A percentile compares a stretch with the other conserved stretches of the same genome.
phyloP scores from a whole-genome alignment of 805 yeast species.

The Pichia exigua region DNA sequence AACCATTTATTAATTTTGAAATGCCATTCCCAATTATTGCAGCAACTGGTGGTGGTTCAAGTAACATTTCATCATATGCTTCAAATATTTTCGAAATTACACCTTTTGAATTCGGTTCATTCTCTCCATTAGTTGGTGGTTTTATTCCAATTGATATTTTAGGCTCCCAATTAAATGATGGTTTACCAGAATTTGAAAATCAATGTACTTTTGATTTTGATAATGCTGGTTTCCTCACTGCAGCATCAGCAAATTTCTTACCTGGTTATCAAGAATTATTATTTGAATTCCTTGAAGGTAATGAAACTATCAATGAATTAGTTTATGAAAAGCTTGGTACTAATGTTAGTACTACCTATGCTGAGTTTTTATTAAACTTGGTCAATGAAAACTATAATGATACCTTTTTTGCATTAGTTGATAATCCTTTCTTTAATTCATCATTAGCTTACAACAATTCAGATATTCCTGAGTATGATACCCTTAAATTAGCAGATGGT shows the following conservation, averaged over 20 bases:
- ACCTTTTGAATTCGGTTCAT: conserved; percentile 75
- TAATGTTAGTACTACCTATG: conserved; percentile 11
- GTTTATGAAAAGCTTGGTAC: conserved; percentile 14
- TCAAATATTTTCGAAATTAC: conserved; percentile 52
- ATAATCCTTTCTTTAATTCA: conserved; percentile 32
- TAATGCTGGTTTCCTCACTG: conserved; percentile 69
- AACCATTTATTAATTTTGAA: conserved; percentile 46
- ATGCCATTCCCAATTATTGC: conserved; percentile 67
- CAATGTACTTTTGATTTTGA: conserved; percentile 61
- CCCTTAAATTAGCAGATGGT: conserved; percentile 23
- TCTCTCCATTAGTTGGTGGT: conserved; percentile 63
- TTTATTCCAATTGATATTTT: conserved; percentile 59
- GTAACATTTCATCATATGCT: conserved; percentile 39
- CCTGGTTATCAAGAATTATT: conserved; percentile 12
- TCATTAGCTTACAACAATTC: conserved; percentile 26
- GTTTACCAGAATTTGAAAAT: conserved; percentile 36
- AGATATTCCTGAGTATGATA: conserved; percentile 13
- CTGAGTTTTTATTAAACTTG: conserved; percentile 12
- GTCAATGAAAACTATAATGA: conserved; percentile 42
- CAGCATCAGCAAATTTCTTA: conserved; percentile 70
- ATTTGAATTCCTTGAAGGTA: conserved; percentile 10
- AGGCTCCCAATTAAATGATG: conserved; percentile 55
- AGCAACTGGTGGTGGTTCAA: conserved; percentile 46
- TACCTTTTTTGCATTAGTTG: conserved; percentile 36
- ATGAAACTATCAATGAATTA: conserved; percentile 5